Base-by-base conservation (phyloP, 1,284 basidiomycete species). In the Inonotus obliquus region DNA sequence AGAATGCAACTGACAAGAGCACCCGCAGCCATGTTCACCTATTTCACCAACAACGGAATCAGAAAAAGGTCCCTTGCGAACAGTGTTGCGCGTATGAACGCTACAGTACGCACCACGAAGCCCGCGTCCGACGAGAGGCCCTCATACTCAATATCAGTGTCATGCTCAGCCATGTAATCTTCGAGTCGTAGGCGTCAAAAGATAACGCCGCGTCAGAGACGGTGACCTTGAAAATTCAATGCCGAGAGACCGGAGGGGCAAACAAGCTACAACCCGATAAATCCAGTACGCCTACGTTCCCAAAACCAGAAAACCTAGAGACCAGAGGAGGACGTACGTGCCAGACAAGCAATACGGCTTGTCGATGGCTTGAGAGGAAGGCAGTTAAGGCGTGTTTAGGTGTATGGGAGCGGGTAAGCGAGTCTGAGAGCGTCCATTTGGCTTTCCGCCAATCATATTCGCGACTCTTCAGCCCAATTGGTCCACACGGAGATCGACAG, bases 11-110 rank as follows among this genome's bases (percentile, higher is more conserved):
- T 77, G 71, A 94, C 93, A 74, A 99, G 78, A 53, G 95, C 95
- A 61, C 97, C 97, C 27, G 97, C 97, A 70, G 94, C 78, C 97
- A 99, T 99, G 77, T 96, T 97, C 67, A 97, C 91, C 89, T 91
- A n/a, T 17, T 17, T 17, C 17, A 19, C 51, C 13, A 35, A 2
- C 29, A 52, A 32, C 37, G 7, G 35, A 14, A 57, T 21, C 57
- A 65, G 10, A 59, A 54, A 54, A 27, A 32, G 17, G 59, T n/a
- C n/a, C n/a, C n/a, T n/a, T n/a, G n/a, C n/a, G n/a, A 21, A 60
- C 52, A 52, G 52, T n/a, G 44, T 44, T 23, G 63, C 23, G 23
- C 37, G 27, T 41, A n/a, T 19, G 6, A 49, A 17, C 38, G 47
- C 27, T 29, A 23, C 70, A 32, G 47, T 7, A 74, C 87, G 69